A percentile compares a stretch with the other conserved stretches of the same genome.
Conservation (phyloP, 345 rosid genomes). For the Salix dunnii region DNA sequence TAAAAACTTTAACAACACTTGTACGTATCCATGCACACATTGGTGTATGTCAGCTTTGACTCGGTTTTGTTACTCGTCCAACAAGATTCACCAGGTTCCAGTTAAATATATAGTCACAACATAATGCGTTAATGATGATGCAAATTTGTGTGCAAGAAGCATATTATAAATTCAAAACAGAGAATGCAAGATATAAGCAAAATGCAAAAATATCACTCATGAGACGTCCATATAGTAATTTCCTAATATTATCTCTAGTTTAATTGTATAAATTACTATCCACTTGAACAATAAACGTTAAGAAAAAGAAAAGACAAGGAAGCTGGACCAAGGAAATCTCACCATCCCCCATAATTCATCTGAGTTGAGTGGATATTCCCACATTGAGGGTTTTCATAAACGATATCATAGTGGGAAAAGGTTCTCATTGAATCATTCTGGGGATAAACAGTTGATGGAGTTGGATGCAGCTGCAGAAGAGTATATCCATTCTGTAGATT, state of each 20-base stretch:
- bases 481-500: conserved; percentile 5
- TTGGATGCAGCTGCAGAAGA: not conserved
- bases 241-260: not conserved
- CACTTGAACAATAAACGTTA: not conserved
- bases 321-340: not conserved
- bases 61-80: not conserved
- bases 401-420: not conserved
- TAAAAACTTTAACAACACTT: not conserved
- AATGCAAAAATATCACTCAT: not conserved
- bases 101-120: not conserved
- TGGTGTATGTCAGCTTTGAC: not conserved
- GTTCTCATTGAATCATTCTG: not conserved
- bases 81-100: not conserved
- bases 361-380: not conserved
- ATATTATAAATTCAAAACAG: not conserved
- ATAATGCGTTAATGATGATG: not conserved
- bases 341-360: conserved; percentile 13
- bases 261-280: not conserved
- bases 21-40: not conserved
- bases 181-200: not conserved
- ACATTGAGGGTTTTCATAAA: conserved; percentile 7
- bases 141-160: not conserved
- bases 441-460: conserved; percentile 6
- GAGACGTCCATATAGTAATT: not conserved
- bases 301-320: not conserved